These are phyloP conservation scores for Cladosporium sp. DNA, from an alignment of 2,329 filamentous ascomycete species.

Conservation along the genomic window DNA sequence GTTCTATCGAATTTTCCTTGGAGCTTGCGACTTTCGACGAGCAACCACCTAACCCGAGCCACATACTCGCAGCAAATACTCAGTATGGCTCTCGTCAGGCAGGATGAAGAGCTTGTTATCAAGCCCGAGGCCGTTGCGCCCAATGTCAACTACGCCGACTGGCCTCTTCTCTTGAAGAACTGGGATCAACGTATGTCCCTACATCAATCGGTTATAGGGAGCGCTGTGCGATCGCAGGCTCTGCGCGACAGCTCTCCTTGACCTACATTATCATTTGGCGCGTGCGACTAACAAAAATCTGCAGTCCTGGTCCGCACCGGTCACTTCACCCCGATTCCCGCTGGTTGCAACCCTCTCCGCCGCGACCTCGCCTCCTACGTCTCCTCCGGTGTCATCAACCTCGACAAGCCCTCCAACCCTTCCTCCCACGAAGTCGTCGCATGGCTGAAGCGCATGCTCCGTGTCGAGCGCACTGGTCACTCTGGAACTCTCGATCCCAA, in stretches of 20 bases:
- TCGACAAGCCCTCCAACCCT: constrained; percentile 95
- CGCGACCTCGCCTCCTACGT: constrained; percentile 97
- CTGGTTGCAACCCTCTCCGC: constrained; percentile 84
- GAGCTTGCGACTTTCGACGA: constrained; percentile 1
- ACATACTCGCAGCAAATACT: neutral
- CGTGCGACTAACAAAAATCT: neutral
- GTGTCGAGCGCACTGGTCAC: constrained; percentile 95
- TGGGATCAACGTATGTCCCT: constrained; percentile 74
- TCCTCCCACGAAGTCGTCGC: constrained; percentile 98
- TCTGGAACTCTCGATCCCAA: constrained; percentile 97
- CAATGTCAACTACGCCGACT: constrained; percentile 77
- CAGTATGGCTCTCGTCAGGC: constrained; percentile 30
- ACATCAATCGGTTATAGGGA: constrained; percentile 12
- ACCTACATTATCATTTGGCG: constrained; percentile 13
- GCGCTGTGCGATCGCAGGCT: neutral
- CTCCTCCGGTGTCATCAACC: constrained; percentile 95
- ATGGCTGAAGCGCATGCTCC: constrained; percentile 97
- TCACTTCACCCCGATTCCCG: constrained; percentile 94
- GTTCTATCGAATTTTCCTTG: neutral
- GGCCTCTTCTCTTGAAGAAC: constrained; percentile 93
- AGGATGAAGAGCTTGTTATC: constrained; percentile 74
- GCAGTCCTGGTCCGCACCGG: constrained; percentile 86
- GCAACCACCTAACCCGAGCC: neutral
- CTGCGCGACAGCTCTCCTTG: constrained; percentile 7
- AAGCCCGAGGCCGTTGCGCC: constrained; percentile 84